Conservation (phyloP, 1,139 yeast genomes). For the Saccharomyces hybrid region DNA sequence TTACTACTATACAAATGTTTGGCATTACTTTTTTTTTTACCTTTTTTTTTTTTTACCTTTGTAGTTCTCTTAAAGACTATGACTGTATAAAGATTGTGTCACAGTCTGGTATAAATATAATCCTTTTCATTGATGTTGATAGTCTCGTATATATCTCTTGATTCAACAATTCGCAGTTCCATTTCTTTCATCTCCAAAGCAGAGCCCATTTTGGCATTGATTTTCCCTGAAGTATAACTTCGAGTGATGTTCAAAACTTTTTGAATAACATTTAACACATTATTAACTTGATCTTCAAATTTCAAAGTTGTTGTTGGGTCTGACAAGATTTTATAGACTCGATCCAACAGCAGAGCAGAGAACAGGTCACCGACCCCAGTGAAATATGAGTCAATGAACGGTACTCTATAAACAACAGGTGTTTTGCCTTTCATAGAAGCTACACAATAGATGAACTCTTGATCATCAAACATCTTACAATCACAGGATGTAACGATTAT, state of each 20-base stretch:
- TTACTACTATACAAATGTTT: no score
- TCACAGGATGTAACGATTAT: slow-evolving; percentile 31
- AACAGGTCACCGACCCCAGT: slow-evolving; percentile 73
- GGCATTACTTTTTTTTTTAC: not conserved
- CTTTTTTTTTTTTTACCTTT: not conserved
- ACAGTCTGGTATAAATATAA: slow-evolving; percentile 11
- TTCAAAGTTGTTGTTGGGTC: slow-evolving; percentile 2
- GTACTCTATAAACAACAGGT: slow-evolving; percentile 38
- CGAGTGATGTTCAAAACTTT: slow-evolving; percentile 25
- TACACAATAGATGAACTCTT: slow-evolving; percentile 32
- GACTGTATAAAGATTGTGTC: not conserved
- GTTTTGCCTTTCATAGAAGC: slow-evolving; percentile 27
- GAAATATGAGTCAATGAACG: slow-evolving; percentile 55
- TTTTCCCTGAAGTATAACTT: slow-evolving; percentile 15
- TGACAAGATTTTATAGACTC: slow-evolving; percentile 26
- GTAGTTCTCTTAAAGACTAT: not conserved
- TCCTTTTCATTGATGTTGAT: slow-evolving; percentile 4
- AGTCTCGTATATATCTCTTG: slow-evolving; percentile 21
- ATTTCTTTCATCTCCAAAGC: slow-evolving; percentile 28
- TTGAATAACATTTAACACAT: slow-evolving; percentile 29
- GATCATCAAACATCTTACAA: slow-evolving; percentile 20
- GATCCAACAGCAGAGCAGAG: slow-evolving; percentile 54
- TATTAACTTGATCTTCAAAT: slow-evolving; percentile 23
- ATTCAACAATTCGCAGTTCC: slow-evolving; percentile 30
- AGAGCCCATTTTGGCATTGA: slow-evolving; percentile 23